Conservation (phyloP, 108 stramenopile genomes). For the Skeletonema costatum region DNA sequence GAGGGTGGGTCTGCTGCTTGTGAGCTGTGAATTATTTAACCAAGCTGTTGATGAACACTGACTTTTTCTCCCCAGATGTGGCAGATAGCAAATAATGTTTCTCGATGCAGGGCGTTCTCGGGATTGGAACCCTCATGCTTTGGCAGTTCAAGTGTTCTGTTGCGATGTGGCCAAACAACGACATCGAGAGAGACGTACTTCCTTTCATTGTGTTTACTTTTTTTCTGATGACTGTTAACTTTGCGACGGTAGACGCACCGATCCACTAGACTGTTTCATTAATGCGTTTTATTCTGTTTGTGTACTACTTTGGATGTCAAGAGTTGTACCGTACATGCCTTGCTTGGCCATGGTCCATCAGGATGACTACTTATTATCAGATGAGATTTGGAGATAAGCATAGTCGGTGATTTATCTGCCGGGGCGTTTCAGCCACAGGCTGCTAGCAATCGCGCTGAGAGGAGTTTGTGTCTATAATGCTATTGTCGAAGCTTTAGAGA, state of each 20-base stretch:
- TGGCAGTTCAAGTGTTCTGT: constrained; percentile 82
- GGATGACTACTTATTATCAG: constrained; percentile 29
- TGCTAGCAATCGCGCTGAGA: constrained; percentile 69
- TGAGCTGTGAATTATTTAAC: constrained; percentile 83
- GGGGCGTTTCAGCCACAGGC: constrained; percentile 85
- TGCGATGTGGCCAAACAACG: constrained; percentile 85
- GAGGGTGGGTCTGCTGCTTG: constrained; percentile 79
- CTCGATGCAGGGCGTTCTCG: constrained; percentile 35
- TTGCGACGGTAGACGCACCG: constrained; percentile 65
- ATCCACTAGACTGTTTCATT: constrained; percentile 78
- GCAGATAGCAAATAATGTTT: constrained; percentile 17
- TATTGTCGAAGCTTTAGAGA: constrained; percentile 32
- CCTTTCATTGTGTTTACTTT: constrained; percentile 77
- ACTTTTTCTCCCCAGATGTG: constrained; percentile 75
- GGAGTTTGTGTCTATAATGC: constrained; percentile 62
- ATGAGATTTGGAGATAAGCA: constrained; percentile 9
- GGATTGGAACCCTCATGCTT: constrained; percentile 74
- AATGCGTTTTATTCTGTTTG: constrained; percentile 78
- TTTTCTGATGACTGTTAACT: constrained; percentile 68
- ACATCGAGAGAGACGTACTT: constrained; percentile 76
- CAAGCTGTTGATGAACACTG: constrained; percentile 61
- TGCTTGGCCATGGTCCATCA: constrained; percentile 42
- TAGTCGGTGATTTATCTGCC: constrained; percentile 37
- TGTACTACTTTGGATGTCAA: constrained; percentile 86
- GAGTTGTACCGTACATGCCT: constrained; percentile 58